A percentile compares a stretch with the other conserved stretches of the same genome.
Conservation (phyloP, 345 rosid genomes). For the Ricinus communis region DNA sequence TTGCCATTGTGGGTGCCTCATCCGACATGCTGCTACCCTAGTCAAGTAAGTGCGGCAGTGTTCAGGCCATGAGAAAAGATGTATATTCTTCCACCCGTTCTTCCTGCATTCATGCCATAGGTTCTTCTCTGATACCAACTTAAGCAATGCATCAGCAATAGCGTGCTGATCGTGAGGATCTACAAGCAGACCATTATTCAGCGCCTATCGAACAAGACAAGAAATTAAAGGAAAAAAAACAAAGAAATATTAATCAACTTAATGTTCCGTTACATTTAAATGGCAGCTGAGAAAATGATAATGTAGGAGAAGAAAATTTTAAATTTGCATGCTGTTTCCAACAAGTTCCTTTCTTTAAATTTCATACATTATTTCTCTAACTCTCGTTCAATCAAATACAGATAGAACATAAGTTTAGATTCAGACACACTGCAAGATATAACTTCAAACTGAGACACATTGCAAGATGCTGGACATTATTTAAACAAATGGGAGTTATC, state of each 20-base stretch:
- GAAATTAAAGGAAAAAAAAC: constrained; percentile 4
- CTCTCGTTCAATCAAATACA: not conserved
- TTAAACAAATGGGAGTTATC: constrained; percentile 10
- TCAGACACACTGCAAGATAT: no score
- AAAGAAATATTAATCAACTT: not conserved
- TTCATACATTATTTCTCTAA: not conserved
- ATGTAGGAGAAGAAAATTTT: not conserved
- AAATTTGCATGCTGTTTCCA: constrained; percentile 11
- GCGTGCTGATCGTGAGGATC: constrained; percentile 92
- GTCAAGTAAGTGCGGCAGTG: constrained; percentile 96
- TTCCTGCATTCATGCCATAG: constrained; percentile 82
- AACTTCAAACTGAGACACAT: no score
- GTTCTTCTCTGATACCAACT: constrained; percentile 89
- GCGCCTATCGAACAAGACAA: constrained; percentile 47
- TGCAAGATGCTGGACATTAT: no score
- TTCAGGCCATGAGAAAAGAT: constrained; percentile 96
- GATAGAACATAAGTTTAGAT: not conserved
- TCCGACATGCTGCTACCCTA: constrained; percentile 85
- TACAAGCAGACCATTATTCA: constrained; percentile 89
- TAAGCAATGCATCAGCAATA: constrained; percentile 83
- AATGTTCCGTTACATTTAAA: not conserved
- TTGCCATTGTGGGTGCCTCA: constrained; percentile 96
- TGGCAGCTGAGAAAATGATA: not conserved
- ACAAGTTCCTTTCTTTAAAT: constrained; percentile 1
- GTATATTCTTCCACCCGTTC: constrained; percentile 96